Conservation (phyloP, 2,329 filamentous ascomycete species). For the Hawksworthiomyces lignivorus region DNA sequence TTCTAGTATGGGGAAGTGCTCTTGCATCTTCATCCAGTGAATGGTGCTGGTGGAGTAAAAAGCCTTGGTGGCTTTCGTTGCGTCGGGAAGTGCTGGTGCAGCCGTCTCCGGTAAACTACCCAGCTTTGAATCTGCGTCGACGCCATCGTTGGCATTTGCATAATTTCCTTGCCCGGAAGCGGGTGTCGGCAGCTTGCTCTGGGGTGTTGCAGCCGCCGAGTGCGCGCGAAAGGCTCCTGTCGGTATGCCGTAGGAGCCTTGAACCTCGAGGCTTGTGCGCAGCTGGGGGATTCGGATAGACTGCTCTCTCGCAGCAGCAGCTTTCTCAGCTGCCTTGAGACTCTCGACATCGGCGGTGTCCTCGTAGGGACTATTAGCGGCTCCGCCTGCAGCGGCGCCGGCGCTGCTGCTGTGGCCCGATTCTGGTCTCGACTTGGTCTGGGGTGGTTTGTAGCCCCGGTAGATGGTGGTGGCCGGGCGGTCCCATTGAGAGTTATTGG, state of each 20-base stretch:
- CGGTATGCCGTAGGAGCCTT: slow-evolving; percentile 21
- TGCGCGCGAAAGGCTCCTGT: slow-evolving; percentile 4
- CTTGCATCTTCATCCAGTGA: slow-evolving; percentile 67
- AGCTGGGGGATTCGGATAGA: slow-evolving; percentile 21
- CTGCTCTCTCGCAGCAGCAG: slow-evolving; percentile 4
- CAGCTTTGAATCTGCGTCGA: slow-evolving; percentile 19
- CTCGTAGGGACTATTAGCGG: neutral
- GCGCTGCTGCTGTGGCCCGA: neutral
- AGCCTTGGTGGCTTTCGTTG: neutral
- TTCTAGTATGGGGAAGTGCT: slow-evolving; percentile 68
- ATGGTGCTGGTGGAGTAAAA: slow-evolving; percentile 25
- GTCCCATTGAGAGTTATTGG: slow-evolving; percentile 32
- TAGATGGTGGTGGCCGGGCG: slow-evolving; percentile 15
- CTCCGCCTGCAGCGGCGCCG: neutral
- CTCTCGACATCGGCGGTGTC: slow-evolving; percentile 4
- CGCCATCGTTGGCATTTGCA: slow-evolving; percentile 19
- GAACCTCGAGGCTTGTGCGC: slow-evolving; percentile 20
- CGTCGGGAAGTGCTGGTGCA: neutral
- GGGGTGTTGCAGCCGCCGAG: slow-evolving; percentile 6
- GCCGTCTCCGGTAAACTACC: neutral
- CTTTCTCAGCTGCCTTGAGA: neutral
- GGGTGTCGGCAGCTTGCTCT: neutral
- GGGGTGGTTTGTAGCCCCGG: slow-evolving; percentile 9
- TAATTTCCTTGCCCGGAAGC: neutral
- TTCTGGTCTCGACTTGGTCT: neutral